A percentile compares a stretch with the other conserved stretches of the same genome.
Evolutionary conservation across 2,329 filamentous ascomycete genomes (phyloP).

Genomic region (Colletotrichum sansevieriae): DNA sequence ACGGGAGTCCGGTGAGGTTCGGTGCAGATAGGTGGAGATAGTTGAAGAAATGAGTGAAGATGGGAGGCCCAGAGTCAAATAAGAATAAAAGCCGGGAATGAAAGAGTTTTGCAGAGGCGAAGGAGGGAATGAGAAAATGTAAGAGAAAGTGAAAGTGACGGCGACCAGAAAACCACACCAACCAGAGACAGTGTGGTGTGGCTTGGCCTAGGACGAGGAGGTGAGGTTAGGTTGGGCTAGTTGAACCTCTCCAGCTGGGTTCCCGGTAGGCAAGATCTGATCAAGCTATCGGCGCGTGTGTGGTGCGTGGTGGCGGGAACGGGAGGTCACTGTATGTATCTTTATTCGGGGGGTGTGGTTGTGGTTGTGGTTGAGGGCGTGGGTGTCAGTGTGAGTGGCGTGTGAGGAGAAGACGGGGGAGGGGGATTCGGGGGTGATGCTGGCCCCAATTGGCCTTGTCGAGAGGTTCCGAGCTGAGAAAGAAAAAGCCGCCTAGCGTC

Average conservation of each 20-base stretch:
- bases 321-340: conserved; percentile 42
- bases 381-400: not conserved
- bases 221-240: conserved; percentile 36
- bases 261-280: conserved; percentile 42
- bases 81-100: conserved; percentile 40
- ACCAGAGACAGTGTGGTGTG: conserved; percentile 39
- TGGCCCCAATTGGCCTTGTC: conserved; percentile 29
- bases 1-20: conserved; percentile 35
- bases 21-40: conserved; percentile 41
- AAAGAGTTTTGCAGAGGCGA: conserved; percentile 21
- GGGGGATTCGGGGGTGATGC: conserved; percentile 22
- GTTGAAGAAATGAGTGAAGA: conserved; percentile 21
- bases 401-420: conserved; percentile 1
- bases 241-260: conserved; percentile 39
- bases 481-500: conserved; percentile 41
- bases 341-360: conserved; percentile 10
- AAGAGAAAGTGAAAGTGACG: conserved; percentile 24
- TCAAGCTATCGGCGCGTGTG: conserved; percentile 44
- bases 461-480: conserved; percentile 34
- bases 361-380: too few relatives aligned
- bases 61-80: conserved; percentile 40
- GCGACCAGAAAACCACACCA: conserved; percentile 28
- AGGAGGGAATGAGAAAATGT: conserved; percentile 13
- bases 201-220: conserved; percentile 39
- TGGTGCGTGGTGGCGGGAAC: conserved; percentile 42